These are phyloP conservation scores for Nakazawaea molendinolei DNA, from an alignment of 805 yeast species.

Conservation along the genomic window DNA sequence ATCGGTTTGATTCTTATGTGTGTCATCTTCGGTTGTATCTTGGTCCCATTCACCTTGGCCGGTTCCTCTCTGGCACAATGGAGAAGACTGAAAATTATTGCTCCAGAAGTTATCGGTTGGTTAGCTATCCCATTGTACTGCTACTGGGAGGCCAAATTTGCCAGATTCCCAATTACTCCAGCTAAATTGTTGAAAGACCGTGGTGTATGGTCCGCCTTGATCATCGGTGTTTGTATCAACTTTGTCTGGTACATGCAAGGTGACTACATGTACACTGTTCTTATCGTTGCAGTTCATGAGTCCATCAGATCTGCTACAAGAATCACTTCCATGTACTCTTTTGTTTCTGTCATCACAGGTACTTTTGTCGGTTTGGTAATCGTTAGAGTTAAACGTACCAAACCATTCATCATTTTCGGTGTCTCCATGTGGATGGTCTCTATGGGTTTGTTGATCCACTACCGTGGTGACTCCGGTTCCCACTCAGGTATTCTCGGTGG, in stretches of 20 bases:
- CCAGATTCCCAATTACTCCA: conserved; percentile 61
- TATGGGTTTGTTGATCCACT: conserved; percentile 53
- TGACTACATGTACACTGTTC: conserved; percentile 55
- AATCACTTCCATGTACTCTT: conserved; percentile 55
- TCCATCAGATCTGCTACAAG: conserved; percentile 58
- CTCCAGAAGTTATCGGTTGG: conserved; percentile 33
- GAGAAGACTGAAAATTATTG: conserved; percentile 33
- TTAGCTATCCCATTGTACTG: conserved; percentile 55
- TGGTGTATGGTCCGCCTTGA: conserved; percentile 67
- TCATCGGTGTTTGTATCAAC: conserved; percentile 51
- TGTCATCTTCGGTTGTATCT: conserved; percentile 53
- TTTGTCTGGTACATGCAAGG: conserved; percentile 64
- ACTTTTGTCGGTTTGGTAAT: conserved; percentile 51
- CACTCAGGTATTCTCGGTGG: conserved; percentile 59
- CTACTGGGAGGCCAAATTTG: conserved; percentile 50
- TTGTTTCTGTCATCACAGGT: conserved; percentile 58
- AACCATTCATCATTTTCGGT: conserved; percentile 57
- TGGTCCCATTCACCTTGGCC: conserved; percentile 71
- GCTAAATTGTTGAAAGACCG: conserved; percentile 46
- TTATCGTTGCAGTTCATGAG: conserved; percentile 58
- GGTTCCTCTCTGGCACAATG: no score
- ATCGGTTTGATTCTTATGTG: conserved; percentile 53
- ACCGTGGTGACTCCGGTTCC: conserved; percentile 42
- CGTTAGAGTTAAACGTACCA: conserved; percentile 42
- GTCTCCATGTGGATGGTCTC: conserved; percentile 50